Evolutionary conservation across 2,329 filamentous ascomycete genomes (phyloP), one percentile per base, ranked within the genome.

Genomic region (Ophiognomonia clavigignenti-juglandacearum): DNA sequence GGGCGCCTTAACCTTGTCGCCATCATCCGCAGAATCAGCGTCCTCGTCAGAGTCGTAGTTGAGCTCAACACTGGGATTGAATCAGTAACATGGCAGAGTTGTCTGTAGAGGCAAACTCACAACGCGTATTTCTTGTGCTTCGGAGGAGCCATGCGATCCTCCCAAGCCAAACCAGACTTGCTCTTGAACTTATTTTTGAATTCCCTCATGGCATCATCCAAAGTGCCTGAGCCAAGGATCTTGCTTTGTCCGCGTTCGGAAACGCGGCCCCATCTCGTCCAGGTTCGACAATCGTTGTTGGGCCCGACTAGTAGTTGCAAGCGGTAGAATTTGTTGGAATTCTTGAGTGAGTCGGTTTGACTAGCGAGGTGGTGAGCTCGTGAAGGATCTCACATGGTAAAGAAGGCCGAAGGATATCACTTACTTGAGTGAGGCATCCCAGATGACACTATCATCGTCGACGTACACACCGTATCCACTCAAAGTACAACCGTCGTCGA

Each of bases 301-400:
- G 56, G 54, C 31, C 68, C 66, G 16, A 66, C 65, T 20, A 80
- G 57, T 4, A 79, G 54, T 64, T 92, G 86, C 23, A 90, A 63
- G 23, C 80, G 78, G 59, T 91, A 92, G 62, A 91, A 92, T 56
- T 93, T 93, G 64, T 93, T 92, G 64, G 86, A 86, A 60, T 92
- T 93, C 39, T 74, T 65, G 0, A 71, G 67, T 0, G 86, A 71
- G 55, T 89, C 86, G 10, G 88, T 86, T 61, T 91, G 85, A 56
- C n/a, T n/a, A n/a, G n/a, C n/a, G n/a, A n/a, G n/a, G n/a, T n/a
- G n/a, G n/a, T n/a, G n/a, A n/a, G n/a, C n/a, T n/a, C n/a, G n/a
- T n/a, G n/a, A n/a, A n/a, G n/a, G n/a, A n/a, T n/a, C n/a, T n/a
- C n/a, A n/a, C n/a, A n/a, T n/a, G n/a, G n/a, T n/a, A n/a, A n/a